phyloP scores from a whole-genome alignment of 371 early-diverging fungal genomes.

The Mucor plumbeus region DNA sequence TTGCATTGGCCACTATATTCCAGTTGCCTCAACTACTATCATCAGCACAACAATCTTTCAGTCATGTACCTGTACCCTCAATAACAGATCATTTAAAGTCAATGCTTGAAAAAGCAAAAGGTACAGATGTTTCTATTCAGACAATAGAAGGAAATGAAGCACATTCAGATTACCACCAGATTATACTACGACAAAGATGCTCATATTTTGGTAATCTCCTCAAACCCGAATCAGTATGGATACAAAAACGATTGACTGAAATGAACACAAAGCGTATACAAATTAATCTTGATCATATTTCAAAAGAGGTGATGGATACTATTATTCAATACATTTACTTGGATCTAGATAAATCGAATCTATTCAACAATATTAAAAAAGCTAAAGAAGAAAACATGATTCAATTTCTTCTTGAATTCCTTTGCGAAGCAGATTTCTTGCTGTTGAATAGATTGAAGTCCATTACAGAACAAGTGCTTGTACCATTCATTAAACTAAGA shows the following conservation, averaged over 20 bases:
- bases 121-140: slow-evolving; percentile 49
- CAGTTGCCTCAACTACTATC: slow-evolving; percentile 31
- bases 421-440: slow-evolving; percentile 70
- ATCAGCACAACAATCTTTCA: slow-evolving; percentile 37
- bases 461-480: slow-evolving; percentile 55
- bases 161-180: slow-evolving; percentile 51
- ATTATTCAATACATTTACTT: slow-evolving; percentile 62
- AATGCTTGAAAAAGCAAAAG: slow-evolving; percentile 14
- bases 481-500: slow-evolving; percentile 54
- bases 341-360: slow-evolving; percentile 39
- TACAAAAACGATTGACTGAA: slow-evolving; percentile 34
- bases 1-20: slow-evolving; percentile 34
- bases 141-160: slow-evolving; percentile 33
- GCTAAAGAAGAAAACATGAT: slow-evolving; percentile 57
- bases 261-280: slow-evolving; percentile 19
- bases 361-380: slow-evolving; percentile 48
- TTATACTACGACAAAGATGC: slow-evolving; percentile 66
- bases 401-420: slow-evolving; percentile 55
- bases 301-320: slow-evolving; percentile 46
- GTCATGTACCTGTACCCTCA: slow-evolving; percentile 29
- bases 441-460: slow-evolving; percentile 63
- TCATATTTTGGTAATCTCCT: slow-evolving; percentile 69
- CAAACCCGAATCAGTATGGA: slow-evolving; percentile 60
- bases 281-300: slow-evolving; percentile 57
- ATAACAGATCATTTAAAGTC: slow-evolving; percentile 17